A percentile compares a stretch with the other conserved stretches of the same genome.
phyloP scores from a whole-genome alignment of 495 filamentous ascomycete genomes.

The Xanthoparmelia taractica region DNA sequence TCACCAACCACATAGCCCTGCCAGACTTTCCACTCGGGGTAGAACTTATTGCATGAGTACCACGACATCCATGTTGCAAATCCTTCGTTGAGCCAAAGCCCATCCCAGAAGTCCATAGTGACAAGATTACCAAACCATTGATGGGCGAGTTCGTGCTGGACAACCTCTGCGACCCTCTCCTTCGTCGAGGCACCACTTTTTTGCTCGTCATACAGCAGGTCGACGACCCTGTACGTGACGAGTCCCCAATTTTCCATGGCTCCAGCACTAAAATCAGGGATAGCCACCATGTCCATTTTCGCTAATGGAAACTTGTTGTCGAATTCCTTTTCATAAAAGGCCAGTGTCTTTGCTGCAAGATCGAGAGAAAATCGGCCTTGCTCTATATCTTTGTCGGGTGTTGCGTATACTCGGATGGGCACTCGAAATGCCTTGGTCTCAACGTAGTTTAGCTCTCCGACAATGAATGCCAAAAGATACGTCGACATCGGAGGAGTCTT shows the following conservation, averaged over 20 bases:
- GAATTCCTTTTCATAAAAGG: slow-evolving; percentile 50
- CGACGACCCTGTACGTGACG: slow-evolving; percentile 89
- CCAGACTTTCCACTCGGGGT: slow-evolving; percentile 99
- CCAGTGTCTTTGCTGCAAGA: slow-evolving; percentile 49
- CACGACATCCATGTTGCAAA: slow-evolving; percentile 87
- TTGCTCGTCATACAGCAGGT: slow-evolving; percentile 87
- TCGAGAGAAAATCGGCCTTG: slow-evolving; percentile 59
- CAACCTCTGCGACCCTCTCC: slow-evolving; percentile 86
- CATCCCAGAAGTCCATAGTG: slow-evolving; percentile 99
- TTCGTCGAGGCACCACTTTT: slow-evolving; percentile 84
- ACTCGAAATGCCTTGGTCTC: slow-evolving; percentile 59
- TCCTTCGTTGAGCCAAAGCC: slow-evolving; percentile 95
- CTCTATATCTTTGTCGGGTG: slow-evolving; percentile 57
- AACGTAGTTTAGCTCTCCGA: slow-evolving; percentile 57
- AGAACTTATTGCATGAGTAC: slow-evolving; percentile 63
- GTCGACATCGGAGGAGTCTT: slow-evolving; percentile 62
- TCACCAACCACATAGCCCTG: slow-evolving; percentile 87
- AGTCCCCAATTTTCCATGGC: slow-evolving; percentile 99
- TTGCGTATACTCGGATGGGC: slow-evolving; percentile 56
- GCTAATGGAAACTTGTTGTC: slow-evolving; percentile 47
- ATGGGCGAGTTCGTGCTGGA: slow-evolving; percentile 95
- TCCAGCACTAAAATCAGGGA: slow-evolving; percentile 87
- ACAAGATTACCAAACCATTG: slow-evolving; percentile 99
- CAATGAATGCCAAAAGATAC: slow-evolving; percentile 61
- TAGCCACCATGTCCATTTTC: slow-evolving; percentile 99